Evolutionary conservation across 2,329 filamentous ascomycete species (phyloP), one percentile per base, ranked within the genome.

Genomic region (Colletotrichum sp.): DNA sequence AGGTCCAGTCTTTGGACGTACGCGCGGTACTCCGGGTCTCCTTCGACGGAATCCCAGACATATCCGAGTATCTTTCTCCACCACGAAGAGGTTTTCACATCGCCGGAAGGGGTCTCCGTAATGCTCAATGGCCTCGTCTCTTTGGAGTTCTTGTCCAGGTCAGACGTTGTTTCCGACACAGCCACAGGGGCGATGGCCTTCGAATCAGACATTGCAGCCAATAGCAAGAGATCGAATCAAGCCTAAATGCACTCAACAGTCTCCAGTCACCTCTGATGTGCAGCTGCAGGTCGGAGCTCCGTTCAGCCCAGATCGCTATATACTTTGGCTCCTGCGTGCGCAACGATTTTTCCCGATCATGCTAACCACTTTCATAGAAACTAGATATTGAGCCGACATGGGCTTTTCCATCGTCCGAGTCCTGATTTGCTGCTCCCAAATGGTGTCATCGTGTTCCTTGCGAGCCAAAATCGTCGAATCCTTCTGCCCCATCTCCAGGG

Each of bases 31-130:
- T 71, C 72, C 21, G 67, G 72, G 32, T 75, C 72, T 30, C 72
- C 72, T 18, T 75, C 60, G 2, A 69, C 60, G 8, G 60, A 71
- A 28, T 75, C 72, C 72, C 67, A 75, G n/a, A 75, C 60, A 10
- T 65, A 49, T 21, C 72, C 49, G 6, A 75, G 59, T 12, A 64
- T 44, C 26, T 69, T 75, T 3, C 72, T 44, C 72, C 60, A 75
- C 49, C 60, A 34, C 8, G 66, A 52, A 3, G 66, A 24, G 8
- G 36, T 36, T 0, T 57, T 36, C 18, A 36, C 21, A 7, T 34
- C n/a, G 3, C 18, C 21, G 28, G 65, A n/a, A n/a, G 6, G n/a
- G 8, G 30, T 9, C 28, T 63, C 55, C 8, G 39, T 15, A 3
- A 63, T 24, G 18, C n/a, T 66, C 15, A 69, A 39, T 10, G 65